Evolutionary conservation across 176 grass and related monocot genomes (phyloP).

Genomic region (Ampelocalamus luodianensis): DNA sequence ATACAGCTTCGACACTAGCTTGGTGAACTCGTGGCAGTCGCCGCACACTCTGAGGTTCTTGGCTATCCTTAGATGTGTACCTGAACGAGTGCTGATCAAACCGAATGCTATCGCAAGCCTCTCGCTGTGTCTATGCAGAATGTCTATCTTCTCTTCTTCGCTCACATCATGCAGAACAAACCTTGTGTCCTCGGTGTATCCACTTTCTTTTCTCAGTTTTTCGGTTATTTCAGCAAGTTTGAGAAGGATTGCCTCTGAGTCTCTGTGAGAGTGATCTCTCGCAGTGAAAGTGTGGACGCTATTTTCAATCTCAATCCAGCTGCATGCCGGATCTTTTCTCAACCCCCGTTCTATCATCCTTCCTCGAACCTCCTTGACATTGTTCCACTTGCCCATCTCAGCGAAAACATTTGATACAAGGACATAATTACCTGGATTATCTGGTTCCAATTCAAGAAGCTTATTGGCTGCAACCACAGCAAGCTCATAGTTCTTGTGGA

Average conservation of each 20-base stretch:
- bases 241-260: constrained; percentile 54
- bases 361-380: constrained; percentile 57
- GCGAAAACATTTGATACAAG: constrained; percentile 80
- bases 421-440: constrained; percentile 79
- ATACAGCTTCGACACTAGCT: too few relatives aligned
- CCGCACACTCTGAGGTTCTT: too few relatives aligned
- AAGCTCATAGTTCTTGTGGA: constrained; percentile 64
- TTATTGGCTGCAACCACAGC: constrained; percentile 63
- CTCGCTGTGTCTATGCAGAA: too few relatives aligned
- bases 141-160: too few relatives aligned
- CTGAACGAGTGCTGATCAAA: too few relatives aligned
- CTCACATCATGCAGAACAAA: too few relatives aligned
- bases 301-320: constrained; percentile 75
- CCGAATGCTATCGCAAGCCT: too few relatives aligned
- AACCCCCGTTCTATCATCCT: constrained; percentile 63
- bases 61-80: too few relatives aligned
- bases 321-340: constrained; percentile 81
- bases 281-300: constrained; percentile 61
- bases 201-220: constrained; percentile 52
- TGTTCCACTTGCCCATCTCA: constrained; percentile 73
- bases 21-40: too few relatives aligned
- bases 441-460: constrained; percentile 71
- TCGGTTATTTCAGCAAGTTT: constrained; percentile 65
- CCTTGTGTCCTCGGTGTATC: constrained; percentile 47
- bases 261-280: constrained; percentile 52